Percentiles rank a stretch among this genome's conserved stretches.
phyloP scores from a whole-genome alignment of 1,284 basidiomycete species.

The Pulchroboletus neoregius region DNA sequence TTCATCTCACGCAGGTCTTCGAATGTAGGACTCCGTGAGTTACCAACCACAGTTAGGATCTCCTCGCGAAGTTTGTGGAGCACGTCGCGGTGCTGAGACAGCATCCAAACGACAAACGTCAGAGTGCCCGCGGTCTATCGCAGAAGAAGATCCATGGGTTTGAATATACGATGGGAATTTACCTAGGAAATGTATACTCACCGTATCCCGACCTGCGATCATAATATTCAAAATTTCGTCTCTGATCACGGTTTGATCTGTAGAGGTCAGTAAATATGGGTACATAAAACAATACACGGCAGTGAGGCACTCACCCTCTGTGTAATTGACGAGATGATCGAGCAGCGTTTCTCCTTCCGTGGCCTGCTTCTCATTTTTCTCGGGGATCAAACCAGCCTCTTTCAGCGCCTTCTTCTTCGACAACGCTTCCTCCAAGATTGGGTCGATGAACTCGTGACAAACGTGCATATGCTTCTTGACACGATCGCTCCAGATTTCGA shows the following conservation, averaged over 20 bases:
- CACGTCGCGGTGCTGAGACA: conserved; percentile 49
- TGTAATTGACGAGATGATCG: conserved; percentile 32
- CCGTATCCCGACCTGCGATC: conserved; percentile 51
- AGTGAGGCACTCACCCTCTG: conserved; percentile 20
- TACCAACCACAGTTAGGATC: conserved; percentile 46
- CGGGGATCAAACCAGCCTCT: conserved; percentile 12
- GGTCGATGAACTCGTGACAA: conserved; percentile 35
- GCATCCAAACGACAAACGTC: conserved; percentile 52
- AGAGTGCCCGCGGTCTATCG: conserved; percentile 49
- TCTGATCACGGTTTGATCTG: conserved; percentile 36
- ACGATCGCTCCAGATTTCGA: conserved; percentile 34
- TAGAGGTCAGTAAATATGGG: not conserved
- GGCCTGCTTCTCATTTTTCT: conserved; percentile 14
- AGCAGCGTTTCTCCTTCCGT: conserved; percentile 30
- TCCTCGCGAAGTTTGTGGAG: conserved; percentile 50
- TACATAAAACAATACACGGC: too few relatives aligned
- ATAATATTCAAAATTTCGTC: conserved; percentile 52
- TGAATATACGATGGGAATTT: not conserved
- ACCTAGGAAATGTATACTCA: conserved; percentile 18
- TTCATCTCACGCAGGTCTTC: conserved; percentile 58
- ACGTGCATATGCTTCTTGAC: conserved; percentile 32
- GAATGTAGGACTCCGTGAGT: conserved; percentile 41
- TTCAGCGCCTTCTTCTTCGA: conserved; percentile 23
- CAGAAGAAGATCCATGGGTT: conserved; percentile 8
- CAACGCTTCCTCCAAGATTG: conserved; percentile 34